Conservation (phyloP, 164 flowering plant genomes). For the Magnolia sinica region DNA sequence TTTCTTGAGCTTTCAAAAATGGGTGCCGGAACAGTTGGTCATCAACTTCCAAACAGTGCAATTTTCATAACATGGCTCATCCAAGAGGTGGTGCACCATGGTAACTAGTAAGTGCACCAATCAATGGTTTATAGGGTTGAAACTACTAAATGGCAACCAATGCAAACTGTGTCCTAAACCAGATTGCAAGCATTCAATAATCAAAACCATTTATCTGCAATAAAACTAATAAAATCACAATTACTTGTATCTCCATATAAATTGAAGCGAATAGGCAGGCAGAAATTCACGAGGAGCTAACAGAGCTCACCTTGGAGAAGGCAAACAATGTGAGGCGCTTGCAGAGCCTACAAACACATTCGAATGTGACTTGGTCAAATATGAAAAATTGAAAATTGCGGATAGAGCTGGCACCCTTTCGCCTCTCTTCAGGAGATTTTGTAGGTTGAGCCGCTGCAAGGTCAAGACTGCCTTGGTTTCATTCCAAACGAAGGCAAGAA, state of each 20-base stretch:
- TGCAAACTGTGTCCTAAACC: neutral
- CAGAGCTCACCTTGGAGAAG: conserved; percentile 47
- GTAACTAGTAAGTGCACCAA: neutral
- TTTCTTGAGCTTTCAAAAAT: no score
- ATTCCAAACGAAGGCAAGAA: conserved; percentile 86
- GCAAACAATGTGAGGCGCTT: conserved; percentile 33
- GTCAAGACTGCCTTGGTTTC: conserved; percentile 76
- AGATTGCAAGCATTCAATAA: neutral
- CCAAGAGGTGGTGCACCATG: neutral
- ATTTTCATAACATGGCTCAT: neutral
- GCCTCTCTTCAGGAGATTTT: conserved; percentile 76
- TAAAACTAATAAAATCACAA: neutral
- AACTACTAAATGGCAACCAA: neutral
- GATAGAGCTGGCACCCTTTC: conserved; percentile 71
- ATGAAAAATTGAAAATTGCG: conserved; percentile 80
- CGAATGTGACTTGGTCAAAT: conserved; percentile 82
- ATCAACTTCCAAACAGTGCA: neutral
- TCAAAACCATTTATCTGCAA: neutral
- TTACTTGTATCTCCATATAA: no score
- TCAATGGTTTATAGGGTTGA: neutral
- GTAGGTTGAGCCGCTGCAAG: conserved; percentile 69
- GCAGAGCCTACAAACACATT: conserved; percentile 76
- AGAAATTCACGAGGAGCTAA: neutral
- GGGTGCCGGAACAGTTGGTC: neutral
- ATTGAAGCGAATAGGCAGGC: neutral